Evolutionary conservation across 2,329 filamentous ascomycete species (phyloP), one percentile per base, ranked within the genome.

Genomic region (Penicillium sp.): DNA sequence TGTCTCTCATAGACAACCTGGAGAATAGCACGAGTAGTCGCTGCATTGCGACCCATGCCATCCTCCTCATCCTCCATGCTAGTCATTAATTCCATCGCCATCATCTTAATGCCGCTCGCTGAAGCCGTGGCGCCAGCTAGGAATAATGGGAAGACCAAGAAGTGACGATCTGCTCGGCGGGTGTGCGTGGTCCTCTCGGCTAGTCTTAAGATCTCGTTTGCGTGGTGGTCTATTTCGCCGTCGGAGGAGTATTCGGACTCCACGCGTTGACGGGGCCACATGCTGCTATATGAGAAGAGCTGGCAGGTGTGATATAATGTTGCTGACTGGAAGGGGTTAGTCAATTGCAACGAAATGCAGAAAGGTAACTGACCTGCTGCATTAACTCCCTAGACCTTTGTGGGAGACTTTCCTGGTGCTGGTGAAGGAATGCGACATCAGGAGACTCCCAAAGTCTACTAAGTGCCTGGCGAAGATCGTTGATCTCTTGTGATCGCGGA

Each of bases 71-170:
- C 72, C 45, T 82, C 80, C 63, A 82, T 72, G 6, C 64, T 68
- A n/a, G 68, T 72, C 36, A 84, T 72, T 46, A 83, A 60, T n/a
- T 79, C 73, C 52, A 83, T 67, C 1, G 78, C 78, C 58, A 74
- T 70, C 49, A 71, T 69, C 62, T 83, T 80, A 18, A 77, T 71
- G 5, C 69, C 69, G 8, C 68, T 67, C 22, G 75, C 71, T 0
- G 63, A 68, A 2, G 76, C 76, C 16, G 78, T 73, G 3, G 64
- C 63, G 10, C 81, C 82, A 0, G 81, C 79, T 54, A 84, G 75
- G 62, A 84, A 83, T 0, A 83, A 59, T 0, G 82, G 81, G 56
- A 84, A 83, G 2, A 81, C 72, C 4, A 80, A 63, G 52, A 79
- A 79, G 21, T 77, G 73, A 14, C 74, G 72, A 42, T 79, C 73